Evolutionary conservation across 2,329 filamentous ascomycete species (phyloP).

Genomic region (Ophiocordyceps camponoti-floridani): DNA sequence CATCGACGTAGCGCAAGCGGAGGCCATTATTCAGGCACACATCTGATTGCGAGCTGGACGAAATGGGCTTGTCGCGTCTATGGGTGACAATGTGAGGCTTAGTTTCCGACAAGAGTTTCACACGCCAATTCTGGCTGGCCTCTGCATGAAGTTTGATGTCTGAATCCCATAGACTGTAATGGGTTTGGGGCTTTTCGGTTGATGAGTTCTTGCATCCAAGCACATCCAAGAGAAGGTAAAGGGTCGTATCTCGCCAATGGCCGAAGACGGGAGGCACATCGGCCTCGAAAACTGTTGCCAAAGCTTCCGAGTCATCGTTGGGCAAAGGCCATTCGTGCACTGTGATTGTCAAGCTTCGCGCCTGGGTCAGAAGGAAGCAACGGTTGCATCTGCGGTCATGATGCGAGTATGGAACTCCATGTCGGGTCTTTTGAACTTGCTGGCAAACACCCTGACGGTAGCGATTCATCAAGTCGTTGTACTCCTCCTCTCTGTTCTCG

Average conservation of each 20-base stretch:
- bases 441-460: slow-evolving; percentile 2
- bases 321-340: slow-evolving; percentile 42
- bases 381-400: slow-evolving; percentile 13
- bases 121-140: not conserved
- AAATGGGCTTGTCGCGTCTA: slow-evolving; percentile 1
- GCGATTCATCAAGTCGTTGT: slow-evolving; percentile 3
- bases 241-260: slow-evolving; percentile 29
- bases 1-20: slow-evolving; percentile 6
- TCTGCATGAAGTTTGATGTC: not conserved
- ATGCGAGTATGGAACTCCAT: not conserved
- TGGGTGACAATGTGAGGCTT: slow-evolving; percentile 6
- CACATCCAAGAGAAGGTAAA: slow-evolving; percentile 21
- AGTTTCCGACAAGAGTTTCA: slow-evolving; percentile 6
- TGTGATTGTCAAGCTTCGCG: slow-evolving; percentile 21
- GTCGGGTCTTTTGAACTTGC: not conserved
- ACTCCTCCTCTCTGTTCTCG: not conserved
- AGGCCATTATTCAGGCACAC: slow-evolving; percentile 9
- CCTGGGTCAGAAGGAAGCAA: slow-evolving; percentile 15
- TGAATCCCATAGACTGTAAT: slow-evolving; percentile 3
- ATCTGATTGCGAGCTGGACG: slow-evolving; percentile 1
- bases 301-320: slow-evolving; percentile 9
- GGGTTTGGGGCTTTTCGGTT: not conserved
- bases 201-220: slow-evolving; percentile 8
- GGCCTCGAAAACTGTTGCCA: slow-evolving; percentile 36
- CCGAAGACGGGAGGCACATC: slow-evolving; percentile 19